A percentile compares a stretch with the other conserved stretches of the same genome.
Evolutionary conservation across 2,329 filamentous ascomycete genomes (phyloP).

Genomic region (Cercospora zeae-maydis): DNA sequence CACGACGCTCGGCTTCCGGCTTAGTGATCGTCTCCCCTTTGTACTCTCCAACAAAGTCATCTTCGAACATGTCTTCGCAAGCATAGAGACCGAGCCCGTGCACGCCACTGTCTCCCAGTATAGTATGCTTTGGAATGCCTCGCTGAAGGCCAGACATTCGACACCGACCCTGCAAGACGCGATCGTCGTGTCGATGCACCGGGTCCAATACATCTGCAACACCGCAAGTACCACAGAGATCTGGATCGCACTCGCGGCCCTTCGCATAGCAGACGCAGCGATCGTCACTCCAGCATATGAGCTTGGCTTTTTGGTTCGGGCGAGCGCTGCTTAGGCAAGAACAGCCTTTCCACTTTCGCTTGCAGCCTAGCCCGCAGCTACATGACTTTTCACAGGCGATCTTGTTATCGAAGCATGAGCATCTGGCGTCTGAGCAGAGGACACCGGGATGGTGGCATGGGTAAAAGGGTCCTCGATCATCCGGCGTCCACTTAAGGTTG

Average conservation of each 20-base stretch:
- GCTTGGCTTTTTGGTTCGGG: constrained; percentile 39
- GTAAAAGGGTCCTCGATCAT: constrained; percentile 55
- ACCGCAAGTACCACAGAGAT: constrained; percentile 69
- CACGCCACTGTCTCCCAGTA: constrained; percentile 68
- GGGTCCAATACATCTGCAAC: constrained; percentile 66
- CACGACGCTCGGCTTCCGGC: constrained; percentile 66
- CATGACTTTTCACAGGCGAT: constrained; percentile 73
- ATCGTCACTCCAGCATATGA: constrained; percentile 40
- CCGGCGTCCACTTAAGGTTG: constrained; percentile 13
- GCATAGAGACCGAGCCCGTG: constrained; percentile 74
- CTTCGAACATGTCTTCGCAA: constrained; percentile 61
- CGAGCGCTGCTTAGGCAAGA: constrained; percentile 32
- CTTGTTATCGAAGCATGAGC: constrained; percentile 59
- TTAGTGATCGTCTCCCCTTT: constrained; percentile 71
- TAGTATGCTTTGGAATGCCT: constrained; percentile 60
- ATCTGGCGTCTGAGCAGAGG: constrained; percentile 59
- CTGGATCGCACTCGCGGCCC: constrained; percentile 76
- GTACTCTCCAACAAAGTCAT: constrained; percentile 78
- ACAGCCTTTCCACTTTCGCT: constrained; percentile 47
- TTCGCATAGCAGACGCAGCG: constrained; percentile 67
- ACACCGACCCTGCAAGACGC: constrained; percentile 58
- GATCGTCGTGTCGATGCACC: constrained; percentile 58
- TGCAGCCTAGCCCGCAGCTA: constrained; percentile 59
- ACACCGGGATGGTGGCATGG: constrained; percentile 65
- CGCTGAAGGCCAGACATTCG: constrained; percentile 71